These are phyloP conservation scores for Arachis hypogaea DNA, from an alignment of 306 rosid species.

Conservation along the genomic window DNA sequence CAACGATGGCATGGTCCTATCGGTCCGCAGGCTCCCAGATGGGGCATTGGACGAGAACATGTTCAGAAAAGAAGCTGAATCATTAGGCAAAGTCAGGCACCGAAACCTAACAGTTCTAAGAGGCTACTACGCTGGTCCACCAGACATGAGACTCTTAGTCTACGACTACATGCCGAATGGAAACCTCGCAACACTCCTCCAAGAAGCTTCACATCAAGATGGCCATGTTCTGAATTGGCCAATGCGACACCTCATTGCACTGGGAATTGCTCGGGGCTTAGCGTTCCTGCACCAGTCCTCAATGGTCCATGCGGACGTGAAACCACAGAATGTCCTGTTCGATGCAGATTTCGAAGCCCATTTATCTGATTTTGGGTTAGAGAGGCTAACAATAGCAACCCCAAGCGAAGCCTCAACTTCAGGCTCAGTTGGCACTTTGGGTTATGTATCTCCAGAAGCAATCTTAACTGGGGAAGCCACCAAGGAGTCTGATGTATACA, in stretches of 20 bases:
- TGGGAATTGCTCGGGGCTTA: conserved; percentile 88
- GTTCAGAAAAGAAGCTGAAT: conserved; percentile 88
- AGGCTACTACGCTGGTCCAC: conserved; percentile 83
- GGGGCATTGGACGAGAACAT: conserved; percentile 73
- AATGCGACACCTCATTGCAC: conserved; percentile 96
- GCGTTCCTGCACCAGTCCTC: conserved; percentile 85
- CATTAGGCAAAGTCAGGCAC: conserved; percentile 79
- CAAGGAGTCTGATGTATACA: conserved; percentile 87
- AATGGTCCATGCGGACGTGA: conserved; percentile 75
- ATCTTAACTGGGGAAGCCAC: conserved; percentile 75
- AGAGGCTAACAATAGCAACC: conserved; percentile 51
- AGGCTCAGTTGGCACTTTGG: conserved; percentile 73
- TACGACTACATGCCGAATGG: conserved; percentile 98
- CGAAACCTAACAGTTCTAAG: conserved; percentile 89
- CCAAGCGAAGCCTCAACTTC: conserved; percentile 76
- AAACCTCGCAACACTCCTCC: conserved; percentile 94
- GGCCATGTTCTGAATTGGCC: conserved; percentile 99
- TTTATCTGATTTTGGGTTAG: conserved; percentile 88
- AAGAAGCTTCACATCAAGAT: conserved; percentile 98
- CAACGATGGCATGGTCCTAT: conserved; percentile 90
- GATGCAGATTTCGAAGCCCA: conserved; percentile 98
- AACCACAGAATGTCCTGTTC: conserved; percentile 82
- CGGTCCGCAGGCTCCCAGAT: conserved; percentile 80
- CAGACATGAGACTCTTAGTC: conserved; percentile 74
- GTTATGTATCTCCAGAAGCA: conserved; percentile 87